A percentile compares a stretch with the other conserved stretches of the same genome.
These are phyloP conservation scores for Lasiosphaeris hirsuta DNA, from an alignment of 495 filamentous ascomycete genomes.

Conservation along the genomic window DNA sequence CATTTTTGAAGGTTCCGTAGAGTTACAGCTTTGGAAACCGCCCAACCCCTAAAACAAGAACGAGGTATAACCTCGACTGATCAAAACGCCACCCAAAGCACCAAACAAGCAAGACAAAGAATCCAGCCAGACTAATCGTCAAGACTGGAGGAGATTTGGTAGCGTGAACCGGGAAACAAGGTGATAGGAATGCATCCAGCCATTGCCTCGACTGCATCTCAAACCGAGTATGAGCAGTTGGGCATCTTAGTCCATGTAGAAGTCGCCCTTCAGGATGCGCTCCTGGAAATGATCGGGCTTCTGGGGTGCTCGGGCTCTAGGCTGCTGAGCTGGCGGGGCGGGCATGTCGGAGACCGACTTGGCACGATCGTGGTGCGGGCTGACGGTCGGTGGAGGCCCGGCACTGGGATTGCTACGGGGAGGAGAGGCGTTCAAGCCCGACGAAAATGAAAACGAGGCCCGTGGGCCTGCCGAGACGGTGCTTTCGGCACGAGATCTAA, in stretches of 20 bases:
- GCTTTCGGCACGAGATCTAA: constrained; percentile 84
- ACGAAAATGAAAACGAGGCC: constrained; percentile 40
- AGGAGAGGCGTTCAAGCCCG: constrained; percentile 32
- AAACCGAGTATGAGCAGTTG: not conserved
- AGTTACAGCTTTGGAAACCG: too few relatives aligned
- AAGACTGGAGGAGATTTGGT: too few relatives aligned
- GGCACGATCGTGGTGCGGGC: constrained; percentile 61
- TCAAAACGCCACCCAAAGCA: too few relatives aligned
- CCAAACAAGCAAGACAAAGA: too few relatives aligned
- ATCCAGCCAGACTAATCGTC: too few relatives aligned
- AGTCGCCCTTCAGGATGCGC: constrained; percentile 93
- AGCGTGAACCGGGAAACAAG: too few relatives aligned
- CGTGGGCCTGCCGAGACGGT: constrained; percentile 58
- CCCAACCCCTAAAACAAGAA: too few relatives aligned
- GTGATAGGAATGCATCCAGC: too few relatives aligned
- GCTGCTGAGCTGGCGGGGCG: constrained; percentile 51
- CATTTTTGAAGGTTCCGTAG: too few relatives aligned
- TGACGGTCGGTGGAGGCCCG: constrained; percentile 22
- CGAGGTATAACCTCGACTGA: too few relatives aligned
- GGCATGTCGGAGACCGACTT: constrained; percentile 70
- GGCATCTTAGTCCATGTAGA: constrained; percentile 84
- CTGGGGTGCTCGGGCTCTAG: constrained; percentile 41
- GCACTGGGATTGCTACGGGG: constrained; percentile 38
- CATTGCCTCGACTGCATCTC: too few relatives aligned
- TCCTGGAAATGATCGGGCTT: constrained; percentile 93